phyloP scores from a whole-genome alignment of 345 rosid species.

The Angophora floribunda region DNA sequence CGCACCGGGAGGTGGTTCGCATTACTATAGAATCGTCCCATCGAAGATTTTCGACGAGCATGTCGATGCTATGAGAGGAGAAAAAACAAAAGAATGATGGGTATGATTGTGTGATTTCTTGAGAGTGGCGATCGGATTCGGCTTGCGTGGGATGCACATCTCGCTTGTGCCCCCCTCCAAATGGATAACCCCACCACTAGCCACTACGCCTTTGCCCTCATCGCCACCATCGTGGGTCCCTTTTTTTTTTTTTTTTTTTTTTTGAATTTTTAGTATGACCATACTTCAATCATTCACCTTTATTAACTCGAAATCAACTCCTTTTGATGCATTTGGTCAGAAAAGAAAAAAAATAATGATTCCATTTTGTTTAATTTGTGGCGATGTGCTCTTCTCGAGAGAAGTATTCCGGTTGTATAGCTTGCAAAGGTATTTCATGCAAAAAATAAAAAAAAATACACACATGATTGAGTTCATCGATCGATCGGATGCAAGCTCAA shows the following conservation, averaged over 20 bases:
- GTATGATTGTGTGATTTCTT: not conserved
- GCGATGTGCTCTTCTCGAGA: not conserved
- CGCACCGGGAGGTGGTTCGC: fast-evolving
- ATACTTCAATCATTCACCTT: not conserved
- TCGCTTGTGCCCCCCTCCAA: not conserved
- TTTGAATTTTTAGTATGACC: not conserved
- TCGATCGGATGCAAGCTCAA: not conserved
- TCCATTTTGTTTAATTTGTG: not conserved
- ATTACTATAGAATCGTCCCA: fast-evolving
- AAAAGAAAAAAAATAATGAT: not conserved
- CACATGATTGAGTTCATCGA: not conserved
- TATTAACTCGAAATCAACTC: not conserved
- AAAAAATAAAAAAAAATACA: not conserved
- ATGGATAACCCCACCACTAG: not conserved
- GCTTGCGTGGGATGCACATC: not conserved
- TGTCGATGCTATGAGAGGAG: not conserved
- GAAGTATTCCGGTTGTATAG: not conserved
- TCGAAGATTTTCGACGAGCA: not conserved
- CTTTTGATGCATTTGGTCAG: not conserved
- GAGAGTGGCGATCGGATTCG: not conserved
- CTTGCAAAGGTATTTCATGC: not conserved
- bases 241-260: not conserved
- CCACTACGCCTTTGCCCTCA: not conserved
- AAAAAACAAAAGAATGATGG: not conserved
- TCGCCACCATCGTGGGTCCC: not conserved